Conservation (phyloP, 257 asterid species). For the Anisodus acutangulus region DNA sequence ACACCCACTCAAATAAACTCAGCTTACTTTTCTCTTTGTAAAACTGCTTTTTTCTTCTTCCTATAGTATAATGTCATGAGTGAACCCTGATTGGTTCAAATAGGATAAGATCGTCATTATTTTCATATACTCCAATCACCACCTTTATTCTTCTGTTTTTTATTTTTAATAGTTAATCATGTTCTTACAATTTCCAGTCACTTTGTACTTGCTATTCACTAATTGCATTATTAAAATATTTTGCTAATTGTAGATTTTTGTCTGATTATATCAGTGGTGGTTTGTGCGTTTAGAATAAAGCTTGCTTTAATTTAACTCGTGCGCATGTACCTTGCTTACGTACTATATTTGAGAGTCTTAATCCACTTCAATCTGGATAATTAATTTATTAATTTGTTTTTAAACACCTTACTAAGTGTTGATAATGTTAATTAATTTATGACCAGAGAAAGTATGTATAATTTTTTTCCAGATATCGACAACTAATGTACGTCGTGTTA, state of each 20-base stretch:
- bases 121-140: neutral
- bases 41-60: neutral
- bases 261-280: neutral
- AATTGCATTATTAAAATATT: no score
- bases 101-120: constrained; percentile 17
- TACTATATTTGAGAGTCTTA: neutral
- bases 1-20: neutral
- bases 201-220: constrained; percentile 19
- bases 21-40: neutral
- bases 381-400: neutral
- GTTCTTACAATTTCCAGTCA: constrained; percentile 2
- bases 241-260: neutral
- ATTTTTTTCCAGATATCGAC: neutral
- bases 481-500: neutral
- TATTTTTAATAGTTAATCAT: neutral
- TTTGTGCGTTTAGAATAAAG: constrained; percentile 22
- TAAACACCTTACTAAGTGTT: neutral
- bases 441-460: neutral
- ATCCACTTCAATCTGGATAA: constrained; percentile 19
- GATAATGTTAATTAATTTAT: neutral
- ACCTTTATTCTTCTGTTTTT: neutral
- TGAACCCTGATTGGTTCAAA: neutral
- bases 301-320: neutral
- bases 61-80: neutral
- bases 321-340: neutral